A percentile compares a stretch with the other conserved stretches of the same genome.
These are phyloP conservation scores for Clonostachys byssicola DNA, from an alignment of 2,329 filamentous ascomycete species.

Conservation along the genomic window DNA sequence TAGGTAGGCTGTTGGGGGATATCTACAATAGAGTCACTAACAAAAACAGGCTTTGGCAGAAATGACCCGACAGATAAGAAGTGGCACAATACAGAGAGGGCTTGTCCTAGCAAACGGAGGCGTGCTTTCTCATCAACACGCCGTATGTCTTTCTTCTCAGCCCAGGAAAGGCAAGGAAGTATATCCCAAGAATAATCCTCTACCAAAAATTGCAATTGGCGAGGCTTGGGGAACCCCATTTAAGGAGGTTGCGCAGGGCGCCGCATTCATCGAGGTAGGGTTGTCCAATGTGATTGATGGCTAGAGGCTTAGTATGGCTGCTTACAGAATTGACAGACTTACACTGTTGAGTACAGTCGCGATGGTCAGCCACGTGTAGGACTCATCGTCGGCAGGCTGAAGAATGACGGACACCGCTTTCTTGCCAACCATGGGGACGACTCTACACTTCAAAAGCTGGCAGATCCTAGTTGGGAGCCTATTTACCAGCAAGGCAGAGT, in stretches of 20 bases:
- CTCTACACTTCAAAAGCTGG: constrained; percentile 9
- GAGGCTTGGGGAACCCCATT: constrained; percentile 7
- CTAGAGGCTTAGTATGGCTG: neutral
- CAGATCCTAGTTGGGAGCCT: constrained; percentile 5
- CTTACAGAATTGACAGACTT: constrained; percentile 11
- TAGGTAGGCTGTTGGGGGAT: constrained; percentile 16
- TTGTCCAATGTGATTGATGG: neutral
- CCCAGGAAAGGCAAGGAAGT: constrained; percentile 16
- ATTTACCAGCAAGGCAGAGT: constrained; percentile 10
- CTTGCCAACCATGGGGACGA: constrained; percentile 18
- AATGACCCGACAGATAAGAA: constrained; percentile 49
- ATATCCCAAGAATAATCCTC: constrained; percentile 9
- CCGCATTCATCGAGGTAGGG: constrained; percentile 15
- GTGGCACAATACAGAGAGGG: constrained; percentile 38
- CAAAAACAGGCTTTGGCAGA: constrained; percentile 35
- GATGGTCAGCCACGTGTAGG: constrained; percentile 8
- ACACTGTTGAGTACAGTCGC: constrained; percentile 21
- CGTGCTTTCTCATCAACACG: constrained; percentile 61
- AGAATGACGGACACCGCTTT: constrained; percentile 12
- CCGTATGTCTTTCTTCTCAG: constrained; percentile 47
- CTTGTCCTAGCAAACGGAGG: constrained; percentile 64
- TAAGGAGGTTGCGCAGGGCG: constrained; percentile 8
- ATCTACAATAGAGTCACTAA: neutral
- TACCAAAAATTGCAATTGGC: constrained; percentile 3
- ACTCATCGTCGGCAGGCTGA: constrained; percentile 12